phyloP scores from a whole-genome alignment of 169 alveolate genomes.

The Cryptosporidium canis region DNA sequence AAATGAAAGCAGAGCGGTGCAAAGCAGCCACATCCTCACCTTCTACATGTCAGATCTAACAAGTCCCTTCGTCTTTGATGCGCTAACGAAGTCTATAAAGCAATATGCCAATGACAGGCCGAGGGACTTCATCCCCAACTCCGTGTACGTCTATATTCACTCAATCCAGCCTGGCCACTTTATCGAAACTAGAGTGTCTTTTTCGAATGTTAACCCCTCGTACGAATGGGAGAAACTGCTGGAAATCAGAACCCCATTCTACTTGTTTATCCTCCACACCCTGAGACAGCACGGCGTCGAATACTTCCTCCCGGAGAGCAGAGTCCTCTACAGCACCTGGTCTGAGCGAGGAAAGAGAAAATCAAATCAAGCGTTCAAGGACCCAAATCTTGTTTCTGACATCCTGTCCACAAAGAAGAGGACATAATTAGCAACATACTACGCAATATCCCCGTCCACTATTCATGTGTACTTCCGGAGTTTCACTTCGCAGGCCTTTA shows the following conservation, averaged over 20 bases:
- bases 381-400: not conserved
- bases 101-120: slow-evolving; percentile 82
- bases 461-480: not conserved
- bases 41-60: slow-evolving; percentile 83
- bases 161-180: slow-evolving; percentile 85
- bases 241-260: slow-evolving; percentile 66
- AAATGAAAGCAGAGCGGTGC: slow-evolving; percentile 84
- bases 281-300: slow-evolving; percentile 64
- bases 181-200: slow-evolving; percentile 59
- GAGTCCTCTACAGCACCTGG: slow-evolving; percentile 62
- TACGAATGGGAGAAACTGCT: slow-evolving; percentile 66
- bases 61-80: slow-evolving; percentile 84
- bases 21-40: slow-evolving; percentile 80
- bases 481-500: not conserved
- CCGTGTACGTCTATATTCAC: slow-evolving; percentile 76
- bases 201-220: slow-evolving; percentile 55
- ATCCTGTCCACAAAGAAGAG: not conserved
- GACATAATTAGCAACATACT: not conserved
- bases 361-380: slow-evolving; percentile 16
- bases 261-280: slow-evolving; percentile 49
- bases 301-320: slow-evolving; percentile 64
- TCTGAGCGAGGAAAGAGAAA: slow-evolving; percentile 40
- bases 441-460: not conserved
- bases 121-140: slow-evolving; percentile 83
- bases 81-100: slow-evolving; percentile 77